Percentiles rank a stretch among this genome's conserved stretches.
Conservation (phyloP, 2,329 filamentous ascomycete species). For the Epichloe gansuensis region DNA sequence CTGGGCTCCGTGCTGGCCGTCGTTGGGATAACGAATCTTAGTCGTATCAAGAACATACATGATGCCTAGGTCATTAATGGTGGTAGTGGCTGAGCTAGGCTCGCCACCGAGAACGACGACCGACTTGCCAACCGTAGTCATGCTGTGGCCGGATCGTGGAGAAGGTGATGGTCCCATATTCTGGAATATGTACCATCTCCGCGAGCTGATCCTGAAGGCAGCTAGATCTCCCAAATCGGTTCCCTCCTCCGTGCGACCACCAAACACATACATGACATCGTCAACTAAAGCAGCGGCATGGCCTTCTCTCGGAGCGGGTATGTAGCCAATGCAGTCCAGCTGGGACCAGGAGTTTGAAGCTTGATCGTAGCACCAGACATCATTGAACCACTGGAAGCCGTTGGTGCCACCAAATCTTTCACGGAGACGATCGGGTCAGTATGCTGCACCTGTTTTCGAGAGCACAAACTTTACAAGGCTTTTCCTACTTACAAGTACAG, state of each 20-base stretch:
- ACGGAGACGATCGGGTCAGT: slow-evolving; percentile 2
- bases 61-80: slow-evolving; percentile 73
- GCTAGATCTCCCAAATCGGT: slow-evolving; percentile 86
- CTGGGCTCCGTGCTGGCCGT: slow-evolving; percentile 33
- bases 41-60: slow-evolving; percentile 87
- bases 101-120: slow-evolving; percentile 89
- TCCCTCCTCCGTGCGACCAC: slow-evolving; percentile 87
- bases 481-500: slow-evolving; percentile 64
- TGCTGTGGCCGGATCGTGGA: slow-evolving; percentile 86
- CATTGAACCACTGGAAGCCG: slow-evolving; percentile 94
- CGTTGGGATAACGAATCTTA: slow-evolving; percentile 93
- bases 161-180: slow-evolving; percentile 98
- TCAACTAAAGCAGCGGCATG: slow-evolving; percentile 88
- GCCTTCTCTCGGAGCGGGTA: slow-evolving; percentile 83
- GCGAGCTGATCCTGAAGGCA: slow-evolving; percentile 60
- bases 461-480: not conserved
- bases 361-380: slow-evolving; percentile 94
- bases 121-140: slow-evolving; percentile 89
- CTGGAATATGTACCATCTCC: slow-evolving; percentile 97
- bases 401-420: slow-evolving; percentile 91
- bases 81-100: slow-evolving; percentile 72
- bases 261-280: slow-evolving; percentile 99
- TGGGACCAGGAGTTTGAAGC: slow-evolving; percentile 71
- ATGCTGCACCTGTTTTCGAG: not conserved
- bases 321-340: slow-evolving; percentile 94